Evolutionary conservation across 2,329 filamentous ascomycete species (phyloP), one percentile per base, ranked within the genome.

Genomic region (Apiospora marii): DNA sequence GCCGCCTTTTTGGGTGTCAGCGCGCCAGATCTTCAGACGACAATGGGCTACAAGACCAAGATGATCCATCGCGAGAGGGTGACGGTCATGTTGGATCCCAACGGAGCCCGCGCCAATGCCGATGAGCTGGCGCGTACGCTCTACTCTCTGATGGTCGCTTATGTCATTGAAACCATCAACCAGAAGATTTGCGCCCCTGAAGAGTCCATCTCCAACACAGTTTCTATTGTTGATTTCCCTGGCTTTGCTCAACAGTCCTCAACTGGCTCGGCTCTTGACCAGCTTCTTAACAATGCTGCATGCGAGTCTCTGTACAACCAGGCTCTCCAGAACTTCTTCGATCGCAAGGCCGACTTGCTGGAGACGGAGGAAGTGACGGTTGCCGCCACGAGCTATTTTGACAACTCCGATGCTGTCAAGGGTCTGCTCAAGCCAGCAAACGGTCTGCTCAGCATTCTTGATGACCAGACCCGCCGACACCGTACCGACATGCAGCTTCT

Each of bases 71-170:
- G 95, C 75, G 96, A 99, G 86, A 92, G 96, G 71, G 96, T 99
- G n/a, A 99, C 96, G 0, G 94, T 99, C 76, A 97, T 99, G 95
- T 89, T 99, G 46, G 96, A 99, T 80, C 94, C 96, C 8, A 92
- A 91, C 72, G 96, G 96, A 51, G 96, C 96, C 67, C 92, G 95
- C 69, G 92, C 91, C 51, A 98, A 98, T 77, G 96, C 96, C 22
- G 95, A 98, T 79, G 96, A 98, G 82, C 89, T 99, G 68, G 95
- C 96, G 5, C 90, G 96, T 70, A 98, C 96, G 0, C 86, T 99
- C 0, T 99, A 99, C 84, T 96, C 95, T 6, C 90, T 99, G 12
- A 87, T 99, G 8, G 96, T 98, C 19, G 95, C 96, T 22, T 98
- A 95, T 82, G 92, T 99, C 51, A 94, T 98, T 77, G 96, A 99